Base-by-base conservation (phyloP, 257 asterid genomes). In the Anisodus tanguticus region DNA sequence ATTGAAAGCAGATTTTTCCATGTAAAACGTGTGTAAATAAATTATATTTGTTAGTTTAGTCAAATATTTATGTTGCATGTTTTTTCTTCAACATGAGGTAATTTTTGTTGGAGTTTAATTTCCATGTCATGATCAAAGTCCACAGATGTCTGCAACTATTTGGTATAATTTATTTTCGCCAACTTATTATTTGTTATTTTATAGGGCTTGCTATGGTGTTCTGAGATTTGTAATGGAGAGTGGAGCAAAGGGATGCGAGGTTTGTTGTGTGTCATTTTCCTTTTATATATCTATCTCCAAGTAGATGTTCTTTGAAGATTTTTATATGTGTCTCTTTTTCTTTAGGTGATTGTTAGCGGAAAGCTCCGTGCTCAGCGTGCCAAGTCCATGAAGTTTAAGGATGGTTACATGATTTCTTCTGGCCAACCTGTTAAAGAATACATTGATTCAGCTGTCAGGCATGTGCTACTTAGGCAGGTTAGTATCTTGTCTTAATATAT, bases 191-290 rank as follows among this genome's bases (percentile, higher is more conserved):
- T 47, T 47, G 11, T 19, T 6, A 19, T 74, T 60, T 79, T 53
- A 74, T 87, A 90, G 94, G 86, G 93, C 93, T 15, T 92, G 93
- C 89, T 91, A 91, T 69, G 95, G 94, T 76, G 94, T 92, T 8
- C 84, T 92, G 85, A 86, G 94, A 58, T 93, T 88, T 82, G 90
- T 90, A 0, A 90, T 90, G 91, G 94, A 93, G 90, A 90, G 86
- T 54, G 95, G 95, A 64, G 92, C 93, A 13, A 93, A 89, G 89
- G 92, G 93, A 55, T 91, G 92, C 16, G 94, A 91, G 93, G 94
- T 92, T 3, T 76, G 26, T 51, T 49, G 62, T 16, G 9, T 45
- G 41, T 22, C 49, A 43, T 12, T 45, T 19, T 81, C 41, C 26
- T 81, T 63, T 41, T 72, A 22, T 67, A 6, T 15, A 58, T 62